phyloP scores from a whole-genome alignment of 140 eudicot genomes.

The Ambrosia hybrid region DNA sequence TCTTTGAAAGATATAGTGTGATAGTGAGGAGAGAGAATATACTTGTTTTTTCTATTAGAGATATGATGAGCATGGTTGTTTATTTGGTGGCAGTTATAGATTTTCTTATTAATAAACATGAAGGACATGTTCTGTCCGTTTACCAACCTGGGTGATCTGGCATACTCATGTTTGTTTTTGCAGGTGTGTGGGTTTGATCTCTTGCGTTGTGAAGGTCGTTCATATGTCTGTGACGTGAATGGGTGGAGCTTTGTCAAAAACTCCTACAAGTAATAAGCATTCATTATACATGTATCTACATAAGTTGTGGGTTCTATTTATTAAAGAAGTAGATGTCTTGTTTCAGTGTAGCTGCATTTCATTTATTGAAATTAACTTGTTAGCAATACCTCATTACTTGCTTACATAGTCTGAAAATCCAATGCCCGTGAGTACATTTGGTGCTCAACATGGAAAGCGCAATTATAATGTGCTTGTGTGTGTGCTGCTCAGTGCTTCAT shows the following conservation, averaged over 20 bases:
- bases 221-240: conserved; percentile 96
- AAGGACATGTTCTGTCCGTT: neutral
- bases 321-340: neutral
- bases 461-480: no score
- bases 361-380: no score
- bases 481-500: no score
- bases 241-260: conserved; percentile 99
- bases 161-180: conserved; percentile 22
- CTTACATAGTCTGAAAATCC: no score
- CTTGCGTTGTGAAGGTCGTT: conserved; percentile 95
- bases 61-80: no score
- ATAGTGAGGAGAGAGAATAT: no score
- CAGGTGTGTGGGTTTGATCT: conserved; percentile 99
- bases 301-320: conserved; percentile 6
- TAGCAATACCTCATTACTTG: no score
- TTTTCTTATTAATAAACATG: neutral
- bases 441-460: no score
- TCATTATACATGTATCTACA: neutral
- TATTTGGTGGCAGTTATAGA: neutral
- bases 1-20: no score
- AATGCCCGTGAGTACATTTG: no score
- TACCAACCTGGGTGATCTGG: conserved; percentile 14
- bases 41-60: no score
- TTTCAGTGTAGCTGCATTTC: no score
- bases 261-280: conserved; percentile 72